These are phyloP conservation scores for Pythium pyrilobum DNA, from an alignment of 352 stramenopile genomes.

Conservation along the genomic window DNA sequence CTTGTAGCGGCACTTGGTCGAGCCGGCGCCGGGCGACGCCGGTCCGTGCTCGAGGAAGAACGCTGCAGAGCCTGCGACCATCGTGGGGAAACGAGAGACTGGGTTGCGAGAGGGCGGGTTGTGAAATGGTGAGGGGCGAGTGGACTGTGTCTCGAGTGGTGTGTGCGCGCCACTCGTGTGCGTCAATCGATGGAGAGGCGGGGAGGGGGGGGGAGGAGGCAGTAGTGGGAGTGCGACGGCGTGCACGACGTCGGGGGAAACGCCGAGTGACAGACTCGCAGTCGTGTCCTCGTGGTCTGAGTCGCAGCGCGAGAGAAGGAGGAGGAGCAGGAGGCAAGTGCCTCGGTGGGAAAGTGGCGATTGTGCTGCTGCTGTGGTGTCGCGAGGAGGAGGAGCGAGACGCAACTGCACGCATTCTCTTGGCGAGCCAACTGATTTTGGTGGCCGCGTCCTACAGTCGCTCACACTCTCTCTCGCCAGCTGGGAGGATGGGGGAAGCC, in stretches of 20 bases:
- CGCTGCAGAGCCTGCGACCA: conserved; percentile 9
- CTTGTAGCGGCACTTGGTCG: conserved; percentile 76
- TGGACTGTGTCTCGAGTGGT: no score
- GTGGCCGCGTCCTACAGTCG: no score
- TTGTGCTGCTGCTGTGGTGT: no score
- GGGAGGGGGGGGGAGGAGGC: background rate
- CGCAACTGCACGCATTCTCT: background rate
- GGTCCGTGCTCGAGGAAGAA: conserved; percentile 9
- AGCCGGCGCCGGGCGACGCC: background rate
- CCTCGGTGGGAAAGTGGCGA: conserved; percentile 18
- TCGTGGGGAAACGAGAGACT: background rate
- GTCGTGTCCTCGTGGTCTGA: conserved; percentile 18
- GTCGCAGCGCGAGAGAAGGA: background rate
- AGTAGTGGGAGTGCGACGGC: background rate
- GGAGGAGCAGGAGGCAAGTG: no score
- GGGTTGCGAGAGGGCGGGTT: conserved; percentile 1
- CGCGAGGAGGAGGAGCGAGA: background rate
- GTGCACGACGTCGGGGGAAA: background rate
- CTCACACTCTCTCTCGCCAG: no score
- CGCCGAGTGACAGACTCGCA: background rate
- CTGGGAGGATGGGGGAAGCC: no score
- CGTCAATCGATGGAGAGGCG: background rate
- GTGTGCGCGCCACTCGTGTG: conserved; percentile 4
- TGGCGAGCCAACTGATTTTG: background rate
- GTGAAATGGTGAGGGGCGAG: background rate